Evolutionary conservation across 768 basidiomycete species (phyloP).

Genomic region (Galerina sulciceps): DNA sequence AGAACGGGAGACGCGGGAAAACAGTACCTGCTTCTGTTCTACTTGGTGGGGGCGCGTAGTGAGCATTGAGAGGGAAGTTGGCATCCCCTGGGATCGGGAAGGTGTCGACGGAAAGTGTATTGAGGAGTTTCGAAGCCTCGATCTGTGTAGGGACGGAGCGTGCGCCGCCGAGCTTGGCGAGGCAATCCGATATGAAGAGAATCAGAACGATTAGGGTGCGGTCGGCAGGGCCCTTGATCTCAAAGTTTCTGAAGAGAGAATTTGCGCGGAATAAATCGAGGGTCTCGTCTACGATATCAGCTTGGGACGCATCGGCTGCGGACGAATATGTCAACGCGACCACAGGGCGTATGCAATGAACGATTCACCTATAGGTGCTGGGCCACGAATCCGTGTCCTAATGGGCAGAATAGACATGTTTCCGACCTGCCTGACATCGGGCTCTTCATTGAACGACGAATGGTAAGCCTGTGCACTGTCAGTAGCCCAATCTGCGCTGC

Average conservation of each 20-base stretch:
- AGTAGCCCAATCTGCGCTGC: conserved; percentile 13
- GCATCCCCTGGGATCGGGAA: conserved; percentile 97
- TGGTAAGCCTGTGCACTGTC: conserved; percentile 82
- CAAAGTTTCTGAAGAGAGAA: conserved; percentile 98
- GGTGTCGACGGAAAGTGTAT: conserved; percentile 91
- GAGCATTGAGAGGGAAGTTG: conserved; percentile 89
- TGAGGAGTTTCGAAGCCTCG: conserved; percentile 86
- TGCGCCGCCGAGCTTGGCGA: conserved; percentile 82
- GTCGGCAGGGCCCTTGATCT: conserved; percentile 98
- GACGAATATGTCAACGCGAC: conserved; percentile 17
- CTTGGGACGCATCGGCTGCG: conserved; percentile 75
- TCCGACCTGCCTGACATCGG: conserved; percentile 82
- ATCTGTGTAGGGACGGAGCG: conserved; percentile 74
- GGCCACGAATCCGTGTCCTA: conserved; percentile 89
- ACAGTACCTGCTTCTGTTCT: conserved; percentile 78
- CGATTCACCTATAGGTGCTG: conserved; percentile 78
- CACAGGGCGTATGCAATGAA: conserved; percentile 1
- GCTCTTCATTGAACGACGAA: conserved; percentile 87
- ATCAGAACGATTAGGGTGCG: conserved; percentile 96
- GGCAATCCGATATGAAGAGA: conserved; percentile 96
- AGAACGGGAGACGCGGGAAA: neutral
- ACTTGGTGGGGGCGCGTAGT: conserved; percentile 82
- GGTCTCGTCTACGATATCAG: conserved; percentile 95
- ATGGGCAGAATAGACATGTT: conserved; percentile 92
- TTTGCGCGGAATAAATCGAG: conserved; percentile 98